Base-by-base conservation (phyloP, 2,329 filamentous ascomycete genomes). In the Penicillium sp. region DNA sequence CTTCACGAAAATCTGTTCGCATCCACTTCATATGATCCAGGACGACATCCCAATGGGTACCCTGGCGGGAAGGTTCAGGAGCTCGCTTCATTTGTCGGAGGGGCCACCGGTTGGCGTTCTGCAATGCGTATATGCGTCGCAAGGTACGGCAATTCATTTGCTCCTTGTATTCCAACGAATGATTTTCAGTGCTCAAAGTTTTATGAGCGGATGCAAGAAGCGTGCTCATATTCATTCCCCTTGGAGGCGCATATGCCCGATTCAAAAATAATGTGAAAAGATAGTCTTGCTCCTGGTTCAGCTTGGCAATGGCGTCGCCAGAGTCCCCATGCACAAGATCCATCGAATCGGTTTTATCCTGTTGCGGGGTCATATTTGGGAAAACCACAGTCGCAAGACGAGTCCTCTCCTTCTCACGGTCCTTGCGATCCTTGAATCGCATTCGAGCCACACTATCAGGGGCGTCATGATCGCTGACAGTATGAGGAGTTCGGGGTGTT, bases 21-120 rank as follows among this genome's bases (percentile, higher is more conserved):
- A 99, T 96, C 93, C 93, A 98, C 73, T 93, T 96, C 85, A 93
- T 91, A 78, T 99, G 93, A 65, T 92, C 85, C 31, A 99, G 79
- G 54, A 98, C 74, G 52, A 93, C 83, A 75, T 99, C 95, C 85
- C 88, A 91, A 65, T 98, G 93, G 2, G 89, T 88, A 1, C 85
- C 83, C 19, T 88, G 88, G 37, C 92, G 85, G 4, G 85, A 82
- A 4, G 93, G 93, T 73, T 99, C 95, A 1, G 87, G 83, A 39
- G 88, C 90, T 55, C 92, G 89, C 70, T 96, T 91, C 44, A 93
- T 87, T 69, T 99, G 95, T 52, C 93, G 85, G 47, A 99, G 76
- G 5, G 93, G 95, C 93, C 95, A 98, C 68, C 93, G 89, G 66
- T 96, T 92, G 31, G 89, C 87, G 68, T 93, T 92, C 69, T 99